Evolutionary conservation across 2,329 filamentous ascomycete species (phyloP).

Genomic region (Fusarium azukiicola): DNA sequence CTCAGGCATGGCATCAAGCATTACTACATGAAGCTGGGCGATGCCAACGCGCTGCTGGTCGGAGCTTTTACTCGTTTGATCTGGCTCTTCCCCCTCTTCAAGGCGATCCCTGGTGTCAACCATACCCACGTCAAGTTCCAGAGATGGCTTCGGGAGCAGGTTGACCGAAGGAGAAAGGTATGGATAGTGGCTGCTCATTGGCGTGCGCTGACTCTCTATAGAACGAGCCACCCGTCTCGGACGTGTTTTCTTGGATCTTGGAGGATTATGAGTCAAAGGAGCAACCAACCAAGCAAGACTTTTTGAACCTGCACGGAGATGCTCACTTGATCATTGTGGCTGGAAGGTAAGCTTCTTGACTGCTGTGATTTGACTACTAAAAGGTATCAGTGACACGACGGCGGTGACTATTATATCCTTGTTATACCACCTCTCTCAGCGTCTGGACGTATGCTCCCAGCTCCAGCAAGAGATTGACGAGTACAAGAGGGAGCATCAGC

Average conservation of each 20-base stretch:
- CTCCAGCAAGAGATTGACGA: conserved; percentile 63
- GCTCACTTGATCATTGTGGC: conserved; percentile 57
- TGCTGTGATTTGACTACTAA: background rate
- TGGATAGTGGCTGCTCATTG: background rate
- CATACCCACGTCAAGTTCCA: conserved; percentile 32
- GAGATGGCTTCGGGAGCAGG: conserved; percentile 33
- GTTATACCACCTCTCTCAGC: conserved; percentile 60
- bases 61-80: conserved; percentile 49
- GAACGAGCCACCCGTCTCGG: conserved; percentile 48
- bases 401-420: conserved; percentile 58
- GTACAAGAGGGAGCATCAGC: conserved; percentile 34
- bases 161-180: conserved; percentile 33
- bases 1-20: conserved; percentile 54
- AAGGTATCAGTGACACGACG: conserved; percentile 59
- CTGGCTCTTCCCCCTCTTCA: conserved; percentile 41
- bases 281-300: conserved; percentile 48
- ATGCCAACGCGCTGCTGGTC: conserved; percentile 49
- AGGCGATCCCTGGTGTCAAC: conserved; percentile 27
- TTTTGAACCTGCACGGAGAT: conserved; percentile 54
- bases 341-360: conserved; percentile 52
- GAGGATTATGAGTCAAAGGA: conserved; percentile 48
- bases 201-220: background rate
- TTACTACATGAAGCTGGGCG: conserved; percentile 53
- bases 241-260: conserved; percentile 59
- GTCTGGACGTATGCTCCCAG: conserved; percentile 50